A percentile compares a stretch with the other conserved stretches of the same genome.
Evolutionary conservation across 2,329 filamentous ascomycete species (phyloP).

Genomic region (Aphanocladium album): DNA sequence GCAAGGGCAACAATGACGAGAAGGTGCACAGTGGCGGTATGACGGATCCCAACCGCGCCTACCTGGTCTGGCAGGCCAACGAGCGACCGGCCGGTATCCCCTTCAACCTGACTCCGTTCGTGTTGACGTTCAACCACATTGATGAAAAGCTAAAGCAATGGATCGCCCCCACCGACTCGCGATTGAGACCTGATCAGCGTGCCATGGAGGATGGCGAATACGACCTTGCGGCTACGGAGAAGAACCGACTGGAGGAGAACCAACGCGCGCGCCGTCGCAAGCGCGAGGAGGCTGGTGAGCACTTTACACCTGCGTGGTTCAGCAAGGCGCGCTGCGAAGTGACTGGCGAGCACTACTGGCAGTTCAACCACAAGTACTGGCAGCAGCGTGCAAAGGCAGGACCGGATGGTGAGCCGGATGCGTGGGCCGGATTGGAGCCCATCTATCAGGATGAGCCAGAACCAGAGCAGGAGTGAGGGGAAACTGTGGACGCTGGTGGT

Average conservation of each 20-base stretch:
- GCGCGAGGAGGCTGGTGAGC: constrained; percentile 72
- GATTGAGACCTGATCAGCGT: constrained; percentile 88
- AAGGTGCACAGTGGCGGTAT: constrained; percentile 45
- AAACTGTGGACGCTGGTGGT: background rate
- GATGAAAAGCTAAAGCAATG: constrained; percentile 73
- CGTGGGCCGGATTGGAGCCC: constrained; percentile 71
- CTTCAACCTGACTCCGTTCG: constrained; percentile 96
- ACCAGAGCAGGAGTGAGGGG: background rate
- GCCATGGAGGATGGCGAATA: constrained; percentile 99
- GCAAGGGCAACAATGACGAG: constrained; percentile 33
- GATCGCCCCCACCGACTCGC: constrained; percentile 87
- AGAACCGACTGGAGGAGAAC: constrained; percentile 88
- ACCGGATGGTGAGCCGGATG: constrained; percentile 47
- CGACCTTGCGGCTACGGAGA: constrained; percentile 86
- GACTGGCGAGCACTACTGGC: constrained; percentile 88
- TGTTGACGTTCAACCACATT: constrained; percentile 87
- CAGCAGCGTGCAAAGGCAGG: constrained; percentile 62
- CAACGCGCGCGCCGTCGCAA: constrained; percentile 71
- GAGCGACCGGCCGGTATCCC: constrained; percentile 76
- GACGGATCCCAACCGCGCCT: constrained; percentile 67
- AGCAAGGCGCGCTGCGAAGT: constrained; percentile 63
- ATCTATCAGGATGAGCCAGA: constrained; percentile 51
- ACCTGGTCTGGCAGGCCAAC: constrained; percentile 91
- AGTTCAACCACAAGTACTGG: constrained; percentile 89
- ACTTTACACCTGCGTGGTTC: constrained; percentile 86